Evolutionary conservation across 163 green algal species (phyloP).

Genomic region (Coccomyxa subellipsoidea): DNA sequence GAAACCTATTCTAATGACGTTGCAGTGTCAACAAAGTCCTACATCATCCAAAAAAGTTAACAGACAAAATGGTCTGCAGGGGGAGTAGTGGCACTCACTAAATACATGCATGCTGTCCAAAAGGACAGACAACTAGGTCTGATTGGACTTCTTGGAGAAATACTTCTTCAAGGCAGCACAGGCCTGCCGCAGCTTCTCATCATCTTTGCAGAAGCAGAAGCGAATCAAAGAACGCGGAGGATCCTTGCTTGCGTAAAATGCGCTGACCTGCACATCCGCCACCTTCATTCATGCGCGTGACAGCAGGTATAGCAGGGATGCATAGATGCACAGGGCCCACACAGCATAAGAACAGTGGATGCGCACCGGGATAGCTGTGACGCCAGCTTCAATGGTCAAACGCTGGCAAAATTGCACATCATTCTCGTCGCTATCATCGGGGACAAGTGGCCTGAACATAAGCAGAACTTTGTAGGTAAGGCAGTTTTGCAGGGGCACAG

Average conservation of each 20-base stretch:
- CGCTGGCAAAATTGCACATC: slow-evolving; percentile 70
- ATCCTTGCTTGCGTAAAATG: slow-evolving; percentile 55
- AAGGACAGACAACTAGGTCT: background rate
- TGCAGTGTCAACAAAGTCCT: too few species aligned
- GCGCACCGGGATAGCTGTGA: slow-evolving; percentile 70
- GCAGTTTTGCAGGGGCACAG: too few species aligned
- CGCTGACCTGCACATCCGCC: slow-evolving; percentile 45
- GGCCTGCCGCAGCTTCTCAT: slow-evolving; percentile 64
- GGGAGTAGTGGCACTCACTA: too few species aligned
- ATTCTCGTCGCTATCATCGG: slow-evolving; percentile 39
- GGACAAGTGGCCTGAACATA: slow-evolving; percentile 39
- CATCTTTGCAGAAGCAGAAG: slow-evolving; percentile 82
- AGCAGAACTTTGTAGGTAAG: too few species aligned
- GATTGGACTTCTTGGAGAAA: slow-evolving; percentile 12
- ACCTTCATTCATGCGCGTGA: too few species aligned
- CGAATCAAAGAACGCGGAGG: slow-evolving; percentile 46
- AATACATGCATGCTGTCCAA: too few species aligned
- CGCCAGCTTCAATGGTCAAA: slow-evolving; percentile 64
- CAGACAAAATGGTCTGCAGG: too few species aligned
- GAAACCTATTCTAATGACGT: too few species aligned
- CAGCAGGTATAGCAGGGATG: too few species aligned
- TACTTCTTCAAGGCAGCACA: slow-evolving; percentile 42
- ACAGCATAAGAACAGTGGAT: background rate
- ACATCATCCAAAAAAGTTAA: too few species aligned
- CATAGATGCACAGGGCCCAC: background rate